Evolutionary conservation across 176 grass and related monocot species (phyloP), one percentile per base, ranked within the genome.

Genomic region (Triticum aestivum): DNA sequence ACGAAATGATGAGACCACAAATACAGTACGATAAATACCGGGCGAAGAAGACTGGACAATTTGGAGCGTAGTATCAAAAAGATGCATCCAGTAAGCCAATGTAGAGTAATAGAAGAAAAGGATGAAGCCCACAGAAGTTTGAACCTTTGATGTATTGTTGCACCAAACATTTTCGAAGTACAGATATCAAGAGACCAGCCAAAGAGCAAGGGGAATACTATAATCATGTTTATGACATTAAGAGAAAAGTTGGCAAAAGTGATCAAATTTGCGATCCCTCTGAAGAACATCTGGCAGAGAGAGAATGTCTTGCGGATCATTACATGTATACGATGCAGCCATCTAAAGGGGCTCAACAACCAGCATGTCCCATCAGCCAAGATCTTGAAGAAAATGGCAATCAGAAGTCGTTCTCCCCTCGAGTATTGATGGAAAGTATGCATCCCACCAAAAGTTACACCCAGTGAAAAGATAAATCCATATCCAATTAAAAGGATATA

Each of bases 181-280:
- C 69, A 85, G 67, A 89, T 75, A 89, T 89, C 88, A 80, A 85
- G 69, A n/a, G 24, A 89, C 77, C 88, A 81, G 9, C 88, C 88
- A 61, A 75, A 68, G 69, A 89, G 52, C 77, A 89, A 81, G 18
- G 88, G 88, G 26, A 70, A 68, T 21, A 56, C 73, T 67, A 79
- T 63, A 85, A 81, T 8, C 30, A 65, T 51, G 6, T 38, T 38
- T 56, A 84, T 66, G 41, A 85, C 33, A 58, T 80, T 89, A 79
- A 89, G 66, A 59, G 44, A 85, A 30, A 80, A 30, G 73, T 89
- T 89, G 69, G 59, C 77, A 64, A 17, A 17, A 62, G 11, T 38
- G 54, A 65, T 65, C 64, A 89, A 66, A 45, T 11, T 65, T 81
- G 41, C 56, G 34, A 75, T 35, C 34, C 68, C 65, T 65, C 77